Evolutionary conservation across 164 flowering plant species (phyloP).

Genomic region (Protea cynaroides): DNA sequence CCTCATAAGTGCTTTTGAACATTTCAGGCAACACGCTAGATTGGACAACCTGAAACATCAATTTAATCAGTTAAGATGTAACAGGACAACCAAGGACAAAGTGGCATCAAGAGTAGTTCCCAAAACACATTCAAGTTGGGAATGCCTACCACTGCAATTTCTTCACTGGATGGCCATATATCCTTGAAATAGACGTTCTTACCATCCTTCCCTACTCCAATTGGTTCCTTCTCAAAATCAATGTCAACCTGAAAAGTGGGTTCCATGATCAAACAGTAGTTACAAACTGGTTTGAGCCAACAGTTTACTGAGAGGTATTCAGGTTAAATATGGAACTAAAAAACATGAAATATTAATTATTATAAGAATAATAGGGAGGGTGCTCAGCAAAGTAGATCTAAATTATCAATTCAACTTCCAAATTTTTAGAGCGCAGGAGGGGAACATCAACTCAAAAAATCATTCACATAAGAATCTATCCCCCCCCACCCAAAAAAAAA

Average conservation of each 20-base stretch:
- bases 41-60: conserved; percentile 34
- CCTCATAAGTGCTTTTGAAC: conserved; percentile 46
- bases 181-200: conserved; percentile 49
- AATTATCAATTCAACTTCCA: too few relatives aligned
- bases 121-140: background rate
- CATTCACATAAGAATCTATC: too few relatives aligned
- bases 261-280: background rate
- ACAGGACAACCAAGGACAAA: background rate
- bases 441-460: too few relatives aligned
- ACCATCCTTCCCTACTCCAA: conserved; percentile 70
- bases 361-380: too few relatives aligned
- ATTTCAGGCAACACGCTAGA: conserved; percentile 45
- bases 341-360: background rate
- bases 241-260: conserved; percentile 53
- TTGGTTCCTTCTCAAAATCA: conserved; percentile 66
- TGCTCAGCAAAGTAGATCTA: too few relatives aligned
- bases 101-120: background rate
- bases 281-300: background rate
- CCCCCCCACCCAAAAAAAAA: too few relatives aligned
- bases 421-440: too few relatives aligned
- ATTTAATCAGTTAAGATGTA: background rate
- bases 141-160: conserved; percentile 49
- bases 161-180: conserved; percentile 62
- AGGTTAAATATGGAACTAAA: background rate
- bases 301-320: background rate